Base-by-base conservation (phyloP, 2,329 filamentous ascomycete genomes). In the Colletotrichum kahawae region DNA sequence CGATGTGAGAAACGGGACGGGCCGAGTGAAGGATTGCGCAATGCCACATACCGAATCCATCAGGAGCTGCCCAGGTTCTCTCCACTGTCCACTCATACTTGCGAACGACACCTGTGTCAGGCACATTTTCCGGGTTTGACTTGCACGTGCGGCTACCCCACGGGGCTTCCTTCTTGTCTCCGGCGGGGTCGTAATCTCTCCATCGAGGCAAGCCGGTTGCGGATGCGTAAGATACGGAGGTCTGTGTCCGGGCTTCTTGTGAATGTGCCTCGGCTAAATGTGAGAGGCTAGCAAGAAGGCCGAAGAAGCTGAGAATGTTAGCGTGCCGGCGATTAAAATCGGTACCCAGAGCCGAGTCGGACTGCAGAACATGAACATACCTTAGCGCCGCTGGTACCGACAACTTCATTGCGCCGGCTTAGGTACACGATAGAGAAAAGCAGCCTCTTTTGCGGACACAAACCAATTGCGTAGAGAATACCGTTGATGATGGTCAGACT, bases 31-130 rank as follows among this genome's bases (percentile, higher is more conserved):
- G 21, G 31, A 8, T 13, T 14, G 16, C 29, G 18, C 10, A 13
- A 56, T 54, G 27, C 2, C 5, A 66, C 74, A 2, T 70, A 76
- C 74, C 65, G 29, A 76, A 70, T 18, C 74, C 74, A 65, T 76
- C 74, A 4, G 74, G 74, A 10, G 74, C 74, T 31, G 62, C 29
- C 7, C 31, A 16, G 10, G 64, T 67, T 16, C 74, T 59, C n/a
- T 66, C 48, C 9, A 76, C 34, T 8, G 70, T 74, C 74, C 74
- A 76, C 33, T 74, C 74, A 16, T 76, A 76, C 18, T 65, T 74
- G 8, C 74, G 70, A 12, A 66, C 59, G 10, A 76, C 60, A 13
- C 74, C 74, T 24, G 74, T 74, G 6, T 74, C 60, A 7, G 74
- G 74, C n/a, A 72, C 63, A 16, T 75, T 57, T 2, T 72, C 69